A percentile compares a stretch with the other conserved stretches of the same genome.
Evolutionary conservation across 768 basidiomycete species (phyloP).

Genomic region (Scleroderma bovista): DNA sequence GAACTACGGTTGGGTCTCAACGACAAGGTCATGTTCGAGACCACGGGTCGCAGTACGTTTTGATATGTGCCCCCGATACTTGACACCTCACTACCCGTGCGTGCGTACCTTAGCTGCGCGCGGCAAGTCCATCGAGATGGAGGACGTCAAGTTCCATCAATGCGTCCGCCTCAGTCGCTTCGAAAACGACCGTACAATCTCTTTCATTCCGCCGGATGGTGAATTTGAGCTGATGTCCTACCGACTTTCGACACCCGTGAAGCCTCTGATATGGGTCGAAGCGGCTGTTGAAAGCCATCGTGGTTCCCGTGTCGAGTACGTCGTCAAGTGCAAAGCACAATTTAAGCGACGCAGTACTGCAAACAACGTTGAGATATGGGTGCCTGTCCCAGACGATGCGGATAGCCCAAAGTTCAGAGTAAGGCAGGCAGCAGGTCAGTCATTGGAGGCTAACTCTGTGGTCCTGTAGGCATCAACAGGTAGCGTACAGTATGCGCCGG

Average conservation of each 20-base stretch:
- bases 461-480: conserved; percentile 79
- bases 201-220: conserved; percentile 98
- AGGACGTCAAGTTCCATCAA: conserved; percentile 99
- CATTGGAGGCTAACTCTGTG: neutral
- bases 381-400: conserved; percentile 98
- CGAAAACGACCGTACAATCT: conserved; percentile 98
- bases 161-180: conserved; percentile 96
- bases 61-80: neutral
- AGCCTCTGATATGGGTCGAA: conserved; percentile 93
- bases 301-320: conserved; percentile 91
- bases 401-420: conserved; percentile 97
- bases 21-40: conserved; percentile 99
- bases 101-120: conserved; percentile 56
- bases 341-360: conserved; percentile 96
- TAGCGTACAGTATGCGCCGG: conserved; percentile 93
- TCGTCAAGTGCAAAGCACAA: conserved; percentile 94
- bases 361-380: conserved; percentile 98
- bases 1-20: conserved; percentile 93
- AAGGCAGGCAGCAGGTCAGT: conserved; percentile 1
- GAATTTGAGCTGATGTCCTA: conserved; percentile 99
- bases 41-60: conserved; percentile 83
- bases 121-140: conserved; percentile 99
- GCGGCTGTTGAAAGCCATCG: conserved; percentile 92
- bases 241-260: conserved; percentile 92
- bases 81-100: neutral